Evolutionary conservation across 495 filamentous ascomycete species (phyloP).

Genomic region (Apodospora peruviana): DNA sequence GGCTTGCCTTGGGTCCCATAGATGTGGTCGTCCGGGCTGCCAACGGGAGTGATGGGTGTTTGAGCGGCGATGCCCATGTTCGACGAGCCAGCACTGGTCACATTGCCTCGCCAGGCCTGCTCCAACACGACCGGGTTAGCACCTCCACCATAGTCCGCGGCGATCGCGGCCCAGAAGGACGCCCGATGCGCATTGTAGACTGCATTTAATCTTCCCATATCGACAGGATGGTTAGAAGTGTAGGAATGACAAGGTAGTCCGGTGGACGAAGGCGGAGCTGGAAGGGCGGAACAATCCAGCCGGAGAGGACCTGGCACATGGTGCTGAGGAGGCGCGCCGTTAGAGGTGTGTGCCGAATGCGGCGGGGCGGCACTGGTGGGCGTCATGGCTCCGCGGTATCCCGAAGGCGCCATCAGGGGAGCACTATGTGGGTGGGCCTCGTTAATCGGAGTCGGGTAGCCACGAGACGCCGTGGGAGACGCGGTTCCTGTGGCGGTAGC

Average conservation of each 20-base stretch:
- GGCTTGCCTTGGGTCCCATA: slow-evolving; percentile 27
- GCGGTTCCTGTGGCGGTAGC: slow-evolving; percentile 21
- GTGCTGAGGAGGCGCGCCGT: slow-evolving; percentile 13
- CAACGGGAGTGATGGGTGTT: slow-evolving; percentile 41
- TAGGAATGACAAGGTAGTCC: slow-evolving; percentile 14
- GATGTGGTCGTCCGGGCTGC: slow-evolving; percentile 38
- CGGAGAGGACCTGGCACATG: slow-evolving; percentile 32
- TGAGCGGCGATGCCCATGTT: slow-evolving; percentile 22
- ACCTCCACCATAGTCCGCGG: slow-evolving; percentile 61
- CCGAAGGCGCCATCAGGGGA: slow-evolving; percentile 19
- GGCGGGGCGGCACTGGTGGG: slow-evolving; percentile 21
- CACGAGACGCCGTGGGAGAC: slow-evolving; percentile 27
- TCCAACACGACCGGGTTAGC: slow-evolving; percentile 60
- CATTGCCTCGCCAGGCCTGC: slow-evolving; percentile 58
- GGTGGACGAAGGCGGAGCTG: slow-evolving; percentile 27
- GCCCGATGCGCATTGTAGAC: slow-evolving; percentile 65
- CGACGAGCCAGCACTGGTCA: slow-evolving; percentile 1
- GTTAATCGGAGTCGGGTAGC: slow-evolving; percentile 28
- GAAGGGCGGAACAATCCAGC: slow-evolving; percentile 45
- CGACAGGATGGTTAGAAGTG: slow-evolving; percentile 40
- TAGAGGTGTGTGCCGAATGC: slow-evolving; percentile 15
- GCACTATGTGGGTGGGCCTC: slow-evolving; percentile 29
- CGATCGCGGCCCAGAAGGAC: slow-evolving; percentile 68
- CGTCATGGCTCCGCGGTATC: slow-evolving; percentile 21
- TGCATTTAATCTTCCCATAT: slow-evolving; percentile 60